Percentiles rank a stretch among this genome's conserved stretches.
These are phyloP conservation scores for Circinella umbellata DNA, from an alignment of 371 early-diverging fungal species.

Conservation along the genomic window DNA sequence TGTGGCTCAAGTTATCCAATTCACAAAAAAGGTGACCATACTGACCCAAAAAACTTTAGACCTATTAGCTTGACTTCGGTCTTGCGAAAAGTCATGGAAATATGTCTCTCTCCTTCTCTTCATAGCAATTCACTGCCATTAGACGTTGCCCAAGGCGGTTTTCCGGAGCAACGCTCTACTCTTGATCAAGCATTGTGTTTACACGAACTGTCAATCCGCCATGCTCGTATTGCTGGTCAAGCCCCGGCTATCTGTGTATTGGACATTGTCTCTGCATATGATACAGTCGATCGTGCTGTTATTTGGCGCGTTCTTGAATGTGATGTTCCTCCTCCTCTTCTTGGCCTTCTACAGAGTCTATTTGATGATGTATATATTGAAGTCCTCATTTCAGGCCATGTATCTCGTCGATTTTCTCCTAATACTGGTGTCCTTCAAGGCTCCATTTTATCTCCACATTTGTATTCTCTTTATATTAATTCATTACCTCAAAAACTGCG, in stretches of 20 bases:
- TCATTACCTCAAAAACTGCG: constrained; percentile 6
- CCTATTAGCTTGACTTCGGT: too few relatives aligned
- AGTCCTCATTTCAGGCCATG: not conserved
- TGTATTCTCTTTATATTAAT: constrained; percentile 29
- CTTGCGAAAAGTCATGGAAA: too few relatives aligned
- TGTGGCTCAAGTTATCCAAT: constrained; percentile 20
- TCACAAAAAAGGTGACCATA: too few relatives aligned
- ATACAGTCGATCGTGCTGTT: constrained; percentile 17
- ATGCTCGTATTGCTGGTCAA: not conserved
- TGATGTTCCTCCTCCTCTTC: constrained; percentile 3
- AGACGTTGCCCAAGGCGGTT: too few relatives aligned
- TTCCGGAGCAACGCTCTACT: constrained; percentile 15
- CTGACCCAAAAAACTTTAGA: too few relatives aligned
- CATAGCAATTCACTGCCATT: too few relatives aligned
- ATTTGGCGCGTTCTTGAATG: constrained; percentile 18
- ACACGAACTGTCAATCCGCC: constrained; percentile 4
- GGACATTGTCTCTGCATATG: constrained; percentile 29
- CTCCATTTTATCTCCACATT: constrained; percentile 24
- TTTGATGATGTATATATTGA: constrained; percentile 15
- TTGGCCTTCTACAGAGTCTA: constrained; percentile 15
- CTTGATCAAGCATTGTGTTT: constrained; percentile 13
- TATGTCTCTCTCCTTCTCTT: too few relatives aligned
- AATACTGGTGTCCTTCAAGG: constrained; percentile 29
- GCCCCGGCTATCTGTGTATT: constrained; percentile 21
- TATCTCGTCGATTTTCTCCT: constrained; percentile 13